Percentiles rank a stretch among this genome's conserved stretches.
These are phyloP conservation scores for Volvox africanus DNA, from an alignment of 139 green algal genomes.

Conservation along the genomic window DNA sequence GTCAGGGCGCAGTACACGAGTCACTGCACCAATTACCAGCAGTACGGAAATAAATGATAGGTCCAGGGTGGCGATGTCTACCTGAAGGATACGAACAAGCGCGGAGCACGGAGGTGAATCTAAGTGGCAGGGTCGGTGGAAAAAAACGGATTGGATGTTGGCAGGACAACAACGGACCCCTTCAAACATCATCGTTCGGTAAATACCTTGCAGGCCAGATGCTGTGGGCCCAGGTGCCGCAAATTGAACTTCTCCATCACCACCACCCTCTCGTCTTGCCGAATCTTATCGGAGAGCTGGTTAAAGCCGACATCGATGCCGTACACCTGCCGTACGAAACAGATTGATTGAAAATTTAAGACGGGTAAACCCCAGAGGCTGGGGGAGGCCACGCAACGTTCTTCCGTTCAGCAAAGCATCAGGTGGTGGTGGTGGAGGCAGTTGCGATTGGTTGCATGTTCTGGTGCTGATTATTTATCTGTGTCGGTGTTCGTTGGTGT, in stretches of 20 bases:
- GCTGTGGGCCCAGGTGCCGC: constrained; percentile 74
- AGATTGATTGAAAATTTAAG: too few relatives aligned
- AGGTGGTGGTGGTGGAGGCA: too few relatives aligned
- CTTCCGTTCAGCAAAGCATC: too few relatives aligned
- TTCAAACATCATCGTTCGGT: background rate
- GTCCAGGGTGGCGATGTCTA: constrained; percentile 94
- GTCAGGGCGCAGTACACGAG: constrained; percentile 68
- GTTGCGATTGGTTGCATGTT: too few relatives aligned
- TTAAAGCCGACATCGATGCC: constrained; percentile 97
- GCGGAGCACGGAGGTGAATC: too few relatives aligned
- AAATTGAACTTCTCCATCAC: constrained; percentile 97
- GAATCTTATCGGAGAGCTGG: constrained; percentile 91
- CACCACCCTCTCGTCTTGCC: constrained; percentile 81
- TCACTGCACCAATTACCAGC: constrained; percentile 83
- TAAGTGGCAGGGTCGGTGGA: too few relatives aligned
- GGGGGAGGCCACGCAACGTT: too few relatives aligned
- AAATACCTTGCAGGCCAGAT: constrained; percentile 66
- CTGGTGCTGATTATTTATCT: too few relatives aligned
- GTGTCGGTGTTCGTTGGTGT: too few relatives aligned
- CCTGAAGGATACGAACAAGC: constrained; percentile 34
- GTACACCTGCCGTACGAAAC: constrained; percentile 77
- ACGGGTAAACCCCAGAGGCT: too few relatives aligned
- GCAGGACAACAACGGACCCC: background rate
- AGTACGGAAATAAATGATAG: constrained; percentile 97
- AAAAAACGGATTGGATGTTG: too few relatives aligned